Percentiles rank a stretch among this genome's conserved stretches.
These are phyloP conservation scores for Globisporangium spiculum DNA, from an alignment of 352 stramenopile genomes.

Conservation along the genomic window DNA sequence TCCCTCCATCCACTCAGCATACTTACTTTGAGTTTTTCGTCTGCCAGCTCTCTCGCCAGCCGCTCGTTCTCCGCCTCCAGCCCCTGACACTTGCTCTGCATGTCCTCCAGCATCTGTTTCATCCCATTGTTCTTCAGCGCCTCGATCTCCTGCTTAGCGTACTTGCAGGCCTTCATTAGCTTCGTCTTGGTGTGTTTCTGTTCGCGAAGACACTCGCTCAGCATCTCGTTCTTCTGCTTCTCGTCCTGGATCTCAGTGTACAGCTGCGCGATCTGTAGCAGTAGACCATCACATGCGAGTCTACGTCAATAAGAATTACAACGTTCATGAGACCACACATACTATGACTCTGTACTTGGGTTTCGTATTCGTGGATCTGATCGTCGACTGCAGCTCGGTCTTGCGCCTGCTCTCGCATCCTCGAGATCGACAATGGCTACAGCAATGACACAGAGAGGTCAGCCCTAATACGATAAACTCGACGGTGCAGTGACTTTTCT, in stretches of 20 bases:
- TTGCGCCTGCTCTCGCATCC: constrained; percentile 31
- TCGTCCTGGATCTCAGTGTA: constrained; percentile 72
- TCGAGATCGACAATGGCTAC: constrained; percentile 39
- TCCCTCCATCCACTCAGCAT: not conserved
- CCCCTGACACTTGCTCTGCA: constrained; percentile 47
- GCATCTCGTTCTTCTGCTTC: constrained; percentile 68
- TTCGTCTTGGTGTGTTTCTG: constrained; percentile 72
- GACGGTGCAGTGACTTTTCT: not conserved
- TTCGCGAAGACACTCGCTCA: constrained; percentile 59
- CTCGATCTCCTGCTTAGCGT: constrained; percentile 58
- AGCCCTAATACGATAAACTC: not conserved
- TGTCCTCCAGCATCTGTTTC: constrained; percentile 62
- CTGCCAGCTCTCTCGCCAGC: constrained; percentile 33
- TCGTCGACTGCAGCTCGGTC: constrained; percentile 32
- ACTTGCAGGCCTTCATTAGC: constrained; percentile 72
- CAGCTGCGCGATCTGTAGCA: constrained; percentile 43
- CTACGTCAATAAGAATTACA: not conserved
- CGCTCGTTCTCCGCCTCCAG: constrained; percentile 51
- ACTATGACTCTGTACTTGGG: constrained; percentile 30
- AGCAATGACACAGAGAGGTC: not conserved
- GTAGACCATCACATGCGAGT: not conserved
- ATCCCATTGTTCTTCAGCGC: constrained; percentile 57
- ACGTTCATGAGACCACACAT: not conserved
- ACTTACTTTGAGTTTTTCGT: constrained; percentile 35
- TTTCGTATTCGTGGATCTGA: constrained; percentile 68